Base-by-base conservation (phyloP, 2,329 filamentous ascomycete species). In the Cryphonectria radicalis region DNA sequence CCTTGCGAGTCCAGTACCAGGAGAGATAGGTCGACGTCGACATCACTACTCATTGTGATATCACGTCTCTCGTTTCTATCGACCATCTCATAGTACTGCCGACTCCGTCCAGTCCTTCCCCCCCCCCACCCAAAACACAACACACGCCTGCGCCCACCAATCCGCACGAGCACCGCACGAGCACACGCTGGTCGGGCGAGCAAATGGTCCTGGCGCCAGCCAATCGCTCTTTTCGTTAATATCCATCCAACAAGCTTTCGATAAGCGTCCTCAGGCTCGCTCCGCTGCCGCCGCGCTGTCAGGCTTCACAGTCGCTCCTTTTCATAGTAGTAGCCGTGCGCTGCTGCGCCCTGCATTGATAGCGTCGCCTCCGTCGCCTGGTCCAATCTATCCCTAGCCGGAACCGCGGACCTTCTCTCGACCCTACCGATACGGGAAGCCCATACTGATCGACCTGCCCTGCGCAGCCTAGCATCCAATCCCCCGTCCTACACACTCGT, bases 181-280 rank as follows among this genome's bases (percentile, higher is more conserved):
- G 59, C 55, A 68, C 28, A 72, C 64, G 67, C 65, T 68, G 62
- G 60, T 19, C 37, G 25, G 63, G 63, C 67, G 66, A 73, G 71
- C 71, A 71, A 46, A 73, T 73, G 71, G 71, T 73, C 68, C 66
- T 73, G 71, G 25, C 66, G 66, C 66, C 71, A 69, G 63, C 71
- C 71, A 69, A 66, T 71, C 71, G 63, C 63, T 73, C 69, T 46
- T 71, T 71, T 71, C 55, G 63, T 10, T n/a, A 13, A 40, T 40
- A n/a, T 55, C 63, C 69, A 68, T 63, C 63, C 53, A 50, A 60
- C 67, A 70, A 67, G 67, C 70, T 70, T 71, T 71, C 70, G 70
- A 71, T 50, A 67, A 60, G 53, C 65, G 37, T 55, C 19, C 25
- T 28, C n/a, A 64, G 32, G 32, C 19, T 28, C 14, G 65, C 53